A percentile compares a stretch with the other conserved stretches of the same genome.
These are phyloP conservation scores for Pichia thaimueangensis DNA, from an alignment of 805 yeast genomes.

Conservation along the genomic window DNA sequence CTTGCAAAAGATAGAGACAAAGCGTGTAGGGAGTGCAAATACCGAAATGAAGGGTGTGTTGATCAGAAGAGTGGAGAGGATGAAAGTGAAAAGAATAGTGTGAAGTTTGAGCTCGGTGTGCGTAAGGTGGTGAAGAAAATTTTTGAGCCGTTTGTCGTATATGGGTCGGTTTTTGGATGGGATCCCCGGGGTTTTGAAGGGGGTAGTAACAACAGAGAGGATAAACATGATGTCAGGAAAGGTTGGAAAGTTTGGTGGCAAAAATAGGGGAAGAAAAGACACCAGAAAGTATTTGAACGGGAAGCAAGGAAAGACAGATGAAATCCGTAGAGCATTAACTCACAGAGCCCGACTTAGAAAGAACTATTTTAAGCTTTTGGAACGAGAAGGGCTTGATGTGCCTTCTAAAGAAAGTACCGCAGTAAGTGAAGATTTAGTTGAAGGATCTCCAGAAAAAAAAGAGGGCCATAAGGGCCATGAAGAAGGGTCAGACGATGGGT, in stretches of 20 bases:
- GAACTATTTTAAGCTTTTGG: conserved; percentile 71
- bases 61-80: too few species aligned
- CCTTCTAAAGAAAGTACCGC: conserved; percentile 32
- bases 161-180: too few species aligned
- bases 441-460: conserved; percentile 15
- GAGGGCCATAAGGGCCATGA: conserved; percentile 13
- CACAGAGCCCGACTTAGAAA: conserved; percentile 79
- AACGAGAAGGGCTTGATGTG: conserved; percentile 57
- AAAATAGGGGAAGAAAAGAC: conserved; percentile 7
- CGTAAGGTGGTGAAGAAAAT: too few species aligned
- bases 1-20: too few species aligned
- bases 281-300: conserved; percentile 20
- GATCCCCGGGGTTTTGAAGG: too few species aligned
- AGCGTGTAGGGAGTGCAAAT: too few species aligned
- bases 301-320: conserved; percentile 37
- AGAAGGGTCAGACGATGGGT: conserved; percentile 8
- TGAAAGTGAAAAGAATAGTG: too few species aligned
- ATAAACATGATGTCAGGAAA: neutral
- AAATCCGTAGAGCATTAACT: conserved; percentile 68
- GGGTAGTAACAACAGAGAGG: too few species aligned
- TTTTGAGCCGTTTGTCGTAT: too few species aligned
- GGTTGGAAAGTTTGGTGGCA: neutral
- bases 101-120: too few species aligned
- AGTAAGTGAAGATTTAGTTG: conserved; percentile 16
- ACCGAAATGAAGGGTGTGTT: too few species aligned